Conservation (phyloP, 2,329 filamentous ascomycete genomes). For the Aspergillus sp. region DNA sequence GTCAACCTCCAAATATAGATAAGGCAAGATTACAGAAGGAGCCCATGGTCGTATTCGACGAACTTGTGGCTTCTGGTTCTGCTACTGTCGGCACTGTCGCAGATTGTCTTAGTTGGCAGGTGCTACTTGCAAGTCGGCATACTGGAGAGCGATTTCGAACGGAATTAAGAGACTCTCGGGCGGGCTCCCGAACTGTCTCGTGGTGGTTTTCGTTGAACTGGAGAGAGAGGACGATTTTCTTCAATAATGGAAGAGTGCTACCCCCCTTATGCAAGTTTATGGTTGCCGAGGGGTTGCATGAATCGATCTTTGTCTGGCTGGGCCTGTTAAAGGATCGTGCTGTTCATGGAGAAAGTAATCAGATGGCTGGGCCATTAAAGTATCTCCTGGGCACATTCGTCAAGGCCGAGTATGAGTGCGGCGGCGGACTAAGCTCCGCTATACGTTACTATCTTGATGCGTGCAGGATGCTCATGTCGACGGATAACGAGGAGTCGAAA, state of each 20-base stretch:
- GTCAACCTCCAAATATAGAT: constrained; percentile 13
- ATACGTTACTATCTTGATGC: constrained; percentile 31
- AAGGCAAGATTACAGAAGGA: constrained; percentile 27
- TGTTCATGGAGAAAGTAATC: constrained; percentile 17
- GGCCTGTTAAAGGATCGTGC: constrained; percentile 28
- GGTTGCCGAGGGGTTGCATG: constrained; percentile 37
- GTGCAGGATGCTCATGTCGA: constrained; percentile 22
- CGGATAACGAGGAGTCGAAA: constrained; percentile 2
- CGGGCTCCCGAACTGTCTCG: constrained; percentile 34
- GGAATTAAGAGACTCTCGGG: constrained; percentile 34
- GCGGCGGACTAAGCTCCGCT: constrained; percentile 31
- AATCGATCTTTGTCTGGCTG: constrained; percentile 37
- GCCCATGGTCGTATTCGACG: constrained; percentile 38
- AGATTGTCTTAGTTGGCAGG: constrained; percentile 34
- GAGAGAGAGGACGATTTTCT: constrained; percentile 27
- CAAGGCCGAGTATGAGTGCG: constrained; percentile 34
- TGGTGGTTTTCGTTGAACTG: constrained; percentile 44
- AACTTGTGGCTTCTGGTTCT: constrained; percentile 39
- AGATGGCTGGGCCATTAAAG: too few species aligned
- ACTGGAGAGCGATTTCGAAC: constrained; percentile 20
- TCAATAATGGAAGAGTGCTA: constrained; percentile 28
- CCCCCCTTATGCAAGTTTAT: constrained; percentile 39
- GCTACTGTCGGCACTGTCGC: constrained; percentile 26
- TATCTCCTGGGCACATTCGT: constrained; percentile 33
- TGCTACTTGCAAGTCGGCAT: constrained; percentile 27